A percentile compares a stretch with the other conserved stretches of the same genome.
These are phyloP conservation scores for Epithele typhae DNA, from an alignment of 768 basidiomycete species.

Conservation along the genomic window DNA sequence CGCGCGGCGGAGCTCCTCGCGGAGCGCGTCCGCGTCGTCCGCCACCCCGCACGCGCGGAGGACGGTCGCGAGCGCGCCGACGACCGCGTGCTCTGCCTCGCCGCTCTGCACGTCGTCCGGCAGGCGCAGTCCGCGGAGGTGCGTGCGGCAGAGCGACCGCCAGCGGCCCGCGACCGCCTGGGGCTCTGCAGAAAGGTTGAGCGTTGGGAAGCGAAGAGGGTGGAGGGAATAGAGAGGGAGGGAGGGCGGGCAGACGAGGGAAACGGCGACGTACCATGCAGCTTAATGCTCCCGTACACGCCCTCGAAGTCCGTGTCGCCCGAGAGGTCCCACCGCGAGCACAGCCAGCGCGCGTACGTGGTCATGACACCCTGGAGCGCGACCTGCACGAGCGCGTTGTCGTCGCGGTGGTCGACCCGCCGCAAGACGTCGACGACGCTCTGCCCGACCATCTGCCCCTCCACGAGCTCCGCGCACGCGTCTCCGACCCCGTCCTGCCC, in stretches of 20 bases:
- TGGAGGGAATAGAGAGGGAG: too few relatives aligned
- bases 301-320: too few relatives aligned
- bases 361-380: too few relatives aligned
- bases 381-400: background rate
- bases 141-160: conserved; percentile 11
- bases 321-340: too few relatives aligned
- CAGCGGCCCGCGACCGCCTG: conserved; percentile 13
- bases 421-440: background rate
- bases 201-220: too few relatives aligned
- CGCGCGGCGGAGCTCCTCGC: background rate
- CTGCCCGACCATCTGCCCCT: conserved; percentile 1
- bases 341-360: too few relatives aligned
- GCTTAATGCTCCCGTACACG: too few relatives aligned
- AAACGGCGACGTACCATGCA: too few relatives aligned
- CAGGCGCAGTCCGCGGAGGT: background rate
- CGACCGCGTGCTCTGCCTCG: background rate
- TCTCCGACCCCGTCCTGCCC: conserved; percentile 23
- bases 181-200: background rate
- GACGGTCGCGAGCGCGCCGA: background rate
- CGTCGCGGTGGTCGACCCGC: too few relatives aligned
- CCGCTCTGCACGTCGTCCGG: background rate
- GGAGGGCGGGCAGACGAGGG: background rate
- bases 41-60: conserved; percentile 3
- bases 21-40: background rate
- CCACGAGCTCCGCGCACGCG: too few relatives aligned